These are phyloP conservation scores for Taxawa tesnikishii DNA, from an alignment of 2,329 filamentous ascomycete species.

Conservation along the genomic window DNA sequence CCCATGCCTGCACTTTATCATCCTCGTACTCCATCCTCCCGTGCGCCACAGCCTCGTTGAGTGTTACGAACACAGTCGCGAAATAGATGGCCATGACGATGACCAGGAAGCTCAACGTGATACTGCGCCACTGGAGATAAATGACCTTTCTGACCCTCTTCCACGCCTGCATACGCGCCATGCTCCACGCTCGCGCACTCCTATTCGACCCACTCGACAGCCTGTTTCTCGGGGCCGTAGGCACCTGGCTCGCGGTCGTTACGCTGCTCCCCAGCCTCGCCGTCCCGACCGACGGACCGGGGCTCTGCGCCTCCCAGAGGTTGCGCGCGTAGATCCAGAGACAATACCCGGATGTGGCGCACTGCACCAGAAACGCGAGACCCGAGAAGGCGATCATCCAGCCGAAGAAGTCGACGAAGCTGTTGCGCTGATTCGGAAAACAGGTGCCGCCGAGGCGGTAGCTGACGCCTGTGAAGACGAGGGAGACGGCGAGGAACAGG, in stretches of 20 bases:
- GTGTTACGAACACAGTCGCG: slow-evolving; percentile 66
- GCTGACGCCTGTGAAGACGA: slow-evolving; percentile 18
- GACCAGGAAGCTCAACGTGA: slow-evolving; percentile 67
- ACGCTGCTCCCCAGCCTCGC: not conserved
- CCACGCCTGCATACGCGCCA: slow-evolving; percentile 27
- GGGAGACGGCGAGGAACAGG: slow-evolving; percentile 14
- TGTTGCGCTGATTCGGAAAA: slow-evolving; percentile 20
- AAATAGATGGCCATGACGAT: slow-evolving; percentile 74
- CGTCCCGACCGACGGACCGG: not conserved
- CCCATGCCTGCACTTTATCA: slow-evolving; percentile 46
- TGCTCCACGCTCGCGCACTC: slow-evolving; percentile 3
- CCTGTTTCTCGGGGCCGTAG: slow-evolving; percentile 1
- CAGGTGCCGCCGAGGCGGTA: slow-evolving; percentile 22
- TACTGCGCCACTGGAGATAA: slow-evolving; percentile 71
- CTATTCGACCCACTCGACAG: not conserved
- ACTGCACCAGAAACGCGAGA: slow-evolving; percentile 18
- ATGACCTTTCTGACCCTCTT: slow-evolving; percentile 63
- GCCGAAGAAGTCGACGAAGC: slow-evolving; percentile 22
- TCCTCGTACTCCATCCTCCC: slow-evolving; percentile 31
- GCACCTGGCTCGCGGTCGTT: too few species aligned
- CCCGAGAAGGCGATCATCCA: slow-evolving; percentile 22
- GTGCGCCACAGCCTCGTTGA: slow-evolving; percentile 47
- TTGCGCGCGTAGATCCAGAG: slow-evolving; percentile 18
- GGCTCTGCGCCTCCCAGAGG: slow-evolving; percentile 4
- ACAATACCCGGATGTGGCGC: slow-evolving; percentile 21